Base-by-base conservation (phyloP, 768 basidiomycete genomes). In the Lentinus tigrinus region DNA sequence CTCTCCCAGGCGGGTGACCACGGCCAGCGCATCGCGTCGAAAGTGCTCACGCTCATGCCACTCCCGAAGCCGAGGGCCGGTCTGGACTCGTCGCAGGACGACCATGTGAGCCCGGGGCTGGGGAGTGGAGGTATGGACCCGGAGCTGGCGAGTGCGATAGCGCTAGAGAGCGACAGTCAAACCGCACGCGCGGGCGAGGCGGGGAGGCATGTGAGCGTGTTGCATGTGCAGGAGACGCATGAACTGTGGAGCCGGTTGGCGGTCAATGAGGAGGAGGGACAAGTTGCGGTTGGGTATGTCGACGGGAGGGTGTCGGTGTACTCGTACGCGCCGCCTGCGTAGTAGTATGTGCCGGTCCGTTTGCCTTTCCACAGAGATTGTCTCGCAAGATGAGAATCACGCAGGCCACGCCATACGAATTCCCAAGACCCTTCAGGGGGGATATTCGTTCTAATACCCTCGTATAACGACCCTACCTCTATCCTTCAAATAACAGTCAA, bases 11-110 rank as follows among this genome's bases (percentile, higher is more conserved):
- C 65, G 9, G 67, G 64, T 24, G 69, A 82, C 49, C 73, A 68
- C 8, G 85, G 86, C 0, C 88, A 90, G 67, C 77, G 87, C 47
- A 66, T 89, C 21, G 87, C 84, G 0, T 83, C 81, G n/a, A 52
- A 43, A 39, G 47, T 74, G 24, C 67, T 78, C 34, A 52, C 43
- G 21, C 52, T 27, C 40, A 7, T 19, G 21, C 28, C 48, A 10
- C 37, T 49, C 7, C 36, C 55, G 14, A 6, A 7, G 36, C 27
- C 10, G 44, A 47, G 17, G 24, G 23, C 40, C 44, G 21, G 10
- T n/a, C 17, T 1, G 46, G 51, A n/a, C 51, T 16, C 37, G 2
- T 27, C 47, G 26, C 39, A 39, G 31, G 56, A 54, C 53, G 60
- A 57, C 40, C 23, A 27, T 11, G 60, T 52, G 27, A 55, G 54